phyloP scores from a whole-genome alignment of 2,329 filamentous ascomycete genomes.

The Tolypocladium tundrense region DNA sequence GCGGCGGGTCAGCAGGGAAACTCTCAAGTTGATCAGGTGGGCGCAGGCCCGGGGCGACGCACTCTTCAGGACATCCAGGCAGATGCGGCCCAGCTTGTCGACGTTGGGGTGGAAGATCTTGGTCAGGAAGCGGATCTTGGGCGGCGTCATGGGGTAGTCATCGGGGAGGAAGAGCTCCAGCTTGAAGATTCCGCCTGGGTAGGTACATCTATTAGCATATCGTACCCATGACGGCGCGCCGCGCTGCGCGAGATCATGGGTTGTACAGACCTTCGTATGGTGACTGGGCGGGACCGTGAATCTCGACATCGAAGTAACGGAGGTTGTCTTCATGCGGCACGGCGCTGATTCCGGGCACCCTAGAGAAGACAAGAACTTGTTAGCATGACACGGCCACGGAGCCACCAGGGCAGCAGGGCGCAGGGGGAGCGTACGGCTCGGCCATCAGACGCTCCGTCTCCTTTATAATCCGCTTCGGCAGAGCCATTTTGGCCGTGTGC shows the following conservation, averaged over 20 bases:
- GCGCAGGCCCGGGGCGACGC: conserved; percentile 17
- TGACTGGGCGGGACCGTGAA: conserved; percentile 83
- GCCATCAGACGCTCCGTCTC: conserved; percentile 96
- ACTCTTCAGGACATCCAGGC: conserved; percentile 96
- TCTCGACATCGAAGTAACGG: conserved; percentile 95
- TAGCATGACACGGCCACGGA: conserved; percentile 3
- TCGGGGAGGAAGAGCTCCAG: conserved; percentile 96
- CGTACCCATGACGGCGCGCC: not conserved
- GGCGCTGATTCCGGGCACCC: conserved; percentile 91
- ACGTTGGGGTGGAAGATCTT: conserved; percentile 99
- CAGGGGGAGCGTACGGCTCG: conserved; percentile 63
- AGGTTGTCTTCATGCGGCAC: conserved; percentile 95
- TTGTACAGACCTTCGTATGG: conserved; percentile 71
- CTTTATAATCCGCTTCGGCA: conserved; percentile 96
- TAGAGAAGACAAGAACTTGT: conserved; percentile 25
- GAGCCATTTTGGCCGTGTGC: conserved; percentile 42
- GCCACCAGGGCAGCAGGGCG: not conserved
- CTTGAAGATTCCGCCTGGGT: conserved; percentile 72
- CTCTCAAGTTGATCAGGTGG: not conserved
- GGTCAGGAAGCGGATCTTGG: conserved; percentile 95
- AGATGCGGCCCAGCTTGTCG: conserved; percentile 93
- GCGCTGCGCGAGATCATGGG: not conserved
- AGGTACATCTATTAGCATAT: not conserved
- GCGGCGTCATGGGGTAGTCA: conserved; percentile 98
- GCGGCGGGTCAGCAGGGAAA: conserved; percentile 1